A percentile compares a stretch with the other conserved stretches of the same genome.
These are phyloP conservation scores for Xerocomus amazonicus DNA, from an alignment of 1,284 basidiomycete genomes.

Conservation along the genomic window DNA sequence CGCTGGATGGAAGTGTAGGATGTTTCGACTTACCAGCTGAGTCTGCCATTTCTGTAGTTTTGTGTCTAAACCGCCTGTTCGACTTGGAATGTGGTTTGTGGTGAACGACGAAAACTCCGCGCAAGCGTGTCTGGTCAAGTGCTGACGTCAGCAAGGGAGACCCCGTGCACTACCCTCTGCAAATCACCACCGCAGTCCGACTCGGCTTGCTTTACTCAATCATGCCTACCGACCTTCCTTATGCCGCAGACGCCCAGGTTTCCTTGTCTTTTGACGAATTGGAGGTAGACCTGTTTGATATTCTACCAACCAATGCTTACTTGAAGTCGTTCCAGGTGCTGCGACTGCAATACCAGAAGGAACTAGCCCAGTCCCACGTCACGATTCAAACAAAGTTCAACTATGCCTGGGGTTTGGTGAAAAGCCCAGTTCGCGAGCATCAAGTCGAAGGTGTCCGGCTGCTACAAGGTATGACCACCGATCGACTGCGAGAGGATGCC, in stretches of 20 bases:
- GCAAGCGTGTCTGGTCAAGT: not conserved
- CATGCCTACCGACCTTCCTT: conserved; percentile 86
- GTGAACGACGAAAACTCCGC: conserved; percentile 27
- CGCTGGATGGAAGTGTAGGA: conserved; percentile 10
- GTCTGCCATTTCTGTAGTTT: conserved; percentile 43
- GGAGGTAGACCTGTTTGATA: conserved; percentile 49
- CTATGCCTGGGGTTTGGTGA: conserved; percentile 94
- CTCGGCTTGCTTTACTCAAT: conserved; percentile 6
- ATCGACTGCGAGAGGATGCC: not conserved
- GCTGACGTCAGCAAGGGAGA: conserved; percentile 29
- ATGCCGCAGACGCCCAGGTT: conserved; percentile 91
- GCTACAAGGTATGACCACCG: conserved; percentile 69
- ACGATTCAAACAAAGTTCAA: conserved; percentile 98
- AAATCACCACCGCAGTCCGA: conserved; percentile 14
- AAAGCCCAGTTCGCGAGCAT: conserved; percentile 77
- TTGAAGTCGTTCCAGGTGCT: conserved; percentile 58
- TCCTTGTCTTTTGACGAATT: conserved; percentile 89
- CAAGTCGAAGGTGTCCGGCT: conserved; percentile 90
- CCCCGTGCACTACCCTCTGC: conserved; percentile 28
- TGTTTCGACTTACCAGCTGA: conserved; percentile 30
- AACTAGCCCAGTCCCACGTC: conserved; percentile 79
- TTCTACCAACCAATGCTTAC: not conserved
- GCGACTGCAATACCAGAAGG: conserved; percentile 84
- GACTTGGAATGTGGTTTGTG: conserved; percentile 22
- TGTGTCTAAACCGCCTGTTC: conserved; percentile 6